Base-by-base conservation (phyloP, 306 rosid genomes). In the Medicago arabica region DNA sequence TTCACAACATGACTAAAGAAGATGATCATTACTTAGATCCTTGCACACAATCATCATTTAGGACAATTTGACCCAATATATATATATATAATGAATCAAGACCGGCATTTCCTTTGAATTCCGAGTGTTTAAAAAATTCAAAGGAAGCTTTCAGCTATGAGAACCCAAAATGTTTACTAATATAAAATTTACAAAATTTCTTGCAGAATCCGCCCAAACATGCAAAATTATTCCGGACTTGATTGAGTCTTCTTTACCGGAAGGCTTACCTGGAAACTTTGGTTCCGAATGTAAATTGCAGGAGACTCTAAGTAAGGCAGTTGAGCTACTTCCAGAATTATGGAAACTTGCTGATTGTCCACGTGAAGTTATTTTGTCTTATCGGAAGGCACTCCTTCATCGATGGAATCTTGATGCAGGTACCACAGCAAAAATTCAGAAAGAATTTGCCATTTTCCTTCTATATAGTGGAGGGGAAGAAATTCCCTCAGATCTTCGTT, bases 191-290 rank as follows among this genome's bases (percentile, higher is more conserved):
- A 66, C 63, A 62, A 79, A 67, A 28, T 68, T 83, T 88, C 80
- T 84, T 90, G 95, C 96, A 95, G 98, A 95, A 87, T 94, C 96
- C 69, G 97, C 97, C 51, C 85, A 88, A 66, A 87, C 97, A 80
- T 92, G 99, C 90, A 79, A 87, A 86, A 86, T 88, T 81, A 85
- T 96, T 83, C 86, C 88, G 86, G 98, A 92, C 87, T 75, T 86
- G 60, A 84, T 96, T 65, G 99, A 92, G 78, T 89, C 98, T 82
- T 89, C 97, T 38, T 84, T 85, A 71, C 97, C 97, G 10, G 86
- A 86, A 43, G 99, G 99, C 84, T 87, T 90, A 86, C 91, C 97
- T 81, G 85, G 89, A 87, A 80, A 82, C 66, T 89, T 96, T 65
- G 86, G 85, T 14, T 79, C 83, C 80, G 96, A 92, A 49, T 86